Conservation (phyloP, 2,329 filamentous ascomycete genomes). For the Hypoxylon sp. region DNA sequence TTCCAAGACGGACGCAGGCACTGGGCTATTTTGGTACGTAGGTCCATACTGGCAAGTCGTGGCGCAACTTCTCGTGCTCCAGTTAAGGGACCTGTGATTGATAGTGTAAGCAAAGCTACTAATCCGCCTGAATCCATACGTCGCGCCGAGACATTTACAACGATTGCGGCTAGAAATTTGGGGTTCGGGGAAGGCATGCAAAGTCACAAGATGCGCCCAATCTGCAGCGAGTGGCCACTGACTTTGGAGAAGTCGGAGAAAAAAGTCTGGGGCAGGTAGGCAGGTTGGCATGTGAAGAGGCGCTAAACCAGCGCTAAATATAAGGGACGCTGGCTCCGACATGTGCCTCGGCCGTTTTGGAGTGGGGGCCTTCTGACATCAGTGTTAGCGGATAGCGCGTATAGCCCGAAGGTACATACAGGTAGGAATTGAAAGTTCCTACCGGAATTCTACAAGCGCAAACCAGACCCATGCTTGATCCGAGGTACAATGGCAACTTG, state of each 20-base stretch:
- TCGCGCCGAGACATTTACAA: constrained; percentile 2
- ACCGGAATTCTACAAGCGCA: constrained; percentile 32
- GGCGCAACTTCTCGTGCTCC: neutral
- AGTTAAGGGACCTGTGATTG: neutral
- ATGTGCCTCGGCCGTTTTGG: constrained; percentile 40
- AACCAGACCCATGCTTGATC: constrained; percentile 31
- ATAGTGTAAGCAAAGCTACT: constrained; percentile 3
- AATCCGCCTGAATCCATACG: neutral
- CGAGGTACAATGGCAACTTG: constrained; percentile 30
- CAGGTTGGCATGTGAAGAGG: constrained; percentile 40
- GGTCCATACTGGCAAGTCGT: neutral
- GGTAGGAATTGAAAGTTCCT: constrained; percentile 16
- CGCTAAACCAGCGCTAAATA: constrained; percentile 26
- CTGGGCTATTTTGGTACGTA: neutral
- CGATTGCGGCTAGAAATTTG: constrained; percentile 6
- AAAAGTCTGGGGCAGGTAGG: constrained; percentile 24
- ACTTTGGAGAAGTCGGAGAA: constrained; percentile 21
- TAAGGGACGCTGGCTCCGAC: constrained; percentile 15
- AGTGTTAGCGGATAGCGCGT: constrained; percentile 33
- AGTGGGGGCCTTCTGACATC: constrained; percentile 42
- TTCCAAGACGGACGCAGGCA: neutral
- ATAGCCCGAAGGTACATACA: neutral
- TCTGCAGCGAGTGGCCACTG: constrained; percentile 2
- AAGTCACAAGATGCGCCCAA: constrained; percentile 9
- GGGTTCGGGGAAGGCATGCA: constrained; percentile 14